Conservation (phyloP, 2,329 filamentous ascomycete species). For the Davidsoniella australis region DNA sequence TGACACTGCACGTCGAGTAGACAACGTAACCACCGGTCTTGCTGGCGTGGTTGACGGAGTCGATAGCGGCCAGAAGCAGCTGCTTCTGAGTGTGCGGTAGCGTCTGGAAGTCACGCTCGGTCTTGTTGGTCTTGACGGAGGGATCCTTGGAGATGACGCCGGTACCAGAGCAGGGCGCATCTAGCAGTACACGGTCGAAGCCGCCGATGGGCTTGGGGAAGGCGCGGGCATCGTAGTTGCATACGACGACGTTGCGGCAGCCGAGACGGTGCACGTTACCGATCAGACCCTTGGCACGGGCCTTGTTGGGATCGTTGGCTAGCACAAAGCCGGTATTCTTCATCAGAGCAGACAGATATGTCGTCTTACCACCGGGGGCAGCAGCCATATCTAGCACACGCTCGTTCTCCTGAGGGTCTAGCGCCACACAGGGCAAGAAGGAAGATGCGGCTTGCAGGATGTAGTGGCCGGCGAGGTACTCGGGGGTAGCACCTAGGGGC, state of each 20-base stretch:
- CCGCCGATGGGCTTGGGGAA: conserved; percentile 91
- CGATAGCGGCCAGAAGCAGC: conserved; percentile 78
- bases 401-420: conserved; percentile 85
- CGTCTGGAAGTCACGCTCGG: conserved; percentile 81
- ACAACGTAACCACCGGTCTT: conserved; percentile 92
- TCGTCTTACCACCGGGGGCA: conserved; percentile 90
- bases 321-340: conserved; percentile 89
- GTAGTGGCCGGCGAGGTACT: conserved; percentile 94
- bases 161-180: conserved; percentile 90
- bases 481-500: conserved; percentile 83
- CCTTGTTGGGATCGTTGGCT: conserved; percentile 90
- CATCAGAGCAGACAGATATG: conserved; percentile 91
- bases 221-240: conserved; percentile 84
- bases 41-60: conserved; percentile 78
- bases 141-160: conserved; percentile 96
- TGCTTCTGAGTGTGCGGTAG: conserved; percentile 93
- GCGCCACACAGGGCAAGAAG: conserved; percentile 93
- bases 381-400: conserved; percentile 87
- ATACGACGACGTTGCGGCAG: conserved; percentile 85
- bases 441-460: conserved; percentile 94
- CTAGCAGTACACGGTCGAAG: conserved; percentile 85
- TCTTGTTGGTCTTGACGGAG: conserved; percentile 96
- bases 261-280: conserved; percentile 94
- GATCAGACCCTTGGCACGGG: conserved; percentile 88
- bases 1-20: conserved; percentile 92